A percentile compares a stretch with the other conserved stretches of the same genome.
phyloP scores from a whole-genome alignment of 257 asterid genomes.

The Cinchona pubescens region DNA sequence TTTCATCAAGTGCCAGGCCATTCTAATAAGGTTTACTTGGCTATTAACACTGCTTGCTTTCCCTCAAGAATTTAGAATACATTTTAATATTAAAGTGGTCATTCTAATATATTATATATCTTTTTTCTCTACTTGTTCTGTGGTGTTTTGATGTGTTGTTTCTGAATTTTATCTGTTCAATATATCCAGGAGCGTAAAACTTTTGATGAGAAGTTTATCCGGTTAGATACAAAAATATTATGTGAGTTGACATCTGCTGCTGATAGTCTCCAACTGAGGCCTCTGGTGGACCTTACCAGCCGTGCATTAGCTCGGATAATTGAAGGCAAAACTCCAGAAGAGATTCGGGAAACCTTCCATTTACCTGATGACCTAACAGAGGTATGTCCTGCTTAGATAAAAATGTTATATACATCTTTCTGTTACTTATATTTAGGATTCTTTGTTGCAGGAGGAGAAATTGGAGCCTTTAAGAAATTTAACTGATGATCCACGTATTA shows the following conservation, averaged over 20 bases:
- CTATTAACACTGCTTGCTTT: not conserved
- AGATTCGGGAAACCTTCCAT: conserved; percentile 46
- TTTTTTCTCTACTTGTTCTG: conserved; percentile 3
- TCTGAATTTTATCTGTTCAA: not conserved
- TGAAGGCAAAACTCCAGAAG: conserved; percentile 51
- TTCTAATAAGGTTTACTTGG: conserved; percentile 40
- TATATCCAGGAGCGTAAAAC: conserved; percentile 39
- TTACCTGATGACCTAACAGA: conserved; percentile 52
- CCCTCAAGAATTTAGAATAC: not conserved
- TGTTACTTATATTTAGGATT: conserved; percentile 8
- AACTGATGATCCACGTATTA: conserved; percentile 49
- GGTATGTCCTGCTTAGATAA: conserved; percentile 22
- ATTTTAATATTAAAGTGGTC: not conserved
- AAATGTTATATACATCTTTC: not conserved
- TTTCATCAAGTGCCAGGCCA: conserved; percentile 53
- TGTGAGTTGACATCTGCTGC: conserved; percentile 54
- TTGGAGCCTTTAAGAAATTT: conserved; percentile 47
- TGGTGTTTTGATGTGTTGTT: too few species aligned
- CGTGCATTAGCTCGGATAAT: conserved; percentile 51
- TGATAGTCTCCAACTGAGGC: conserved; percentile 46
- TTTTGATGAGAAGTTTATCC: conserved; percentile 45
- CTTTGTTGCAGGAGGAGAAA: conserved; percentile 41
- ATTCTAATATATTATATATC: not conserved
- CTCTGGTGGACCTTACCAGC: conserved; percentile 47
- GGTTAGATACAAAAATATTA: conserved; percentile 35